Evolutionary conservation across 2,329 filamentous ascomycete genomes (phyloP).

Genomic region (Emmonsiellopsis sp.): DNA sequence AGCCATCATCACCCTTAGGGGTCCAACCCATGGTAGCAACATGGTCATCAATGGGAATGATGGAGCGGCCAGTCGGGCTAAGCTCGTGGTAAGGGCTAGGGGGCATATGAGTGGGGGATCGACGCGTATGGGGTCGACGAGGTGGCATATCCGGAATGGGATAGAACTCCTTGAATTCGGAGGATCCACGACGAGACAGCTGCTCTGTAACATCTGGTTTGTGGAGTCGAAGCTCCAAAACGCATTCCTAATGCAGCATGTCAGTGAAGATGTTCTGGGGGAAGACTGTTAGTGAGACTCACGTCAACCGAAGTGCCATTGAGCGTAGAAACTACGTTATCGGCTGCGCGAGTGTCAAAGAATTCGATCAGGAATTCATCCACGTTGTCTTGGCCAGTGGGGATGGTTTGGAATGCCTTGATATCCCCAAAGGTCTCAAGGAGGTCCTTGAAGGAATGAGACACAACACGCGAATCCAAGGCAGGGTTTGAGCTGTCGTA

Average conservation of each 20-base stretch:
- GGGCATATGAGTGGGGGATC: slow-evolving; percentile 7
- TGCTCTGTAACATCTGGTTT: slow-evolving; percentile 21
- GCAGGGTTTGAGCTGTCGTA: slow-evolving; percentile 22
- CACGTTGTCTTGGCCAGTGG: slow-evolving; percentile 20
- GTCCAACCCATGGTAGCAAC: slow-evolving; percentile 24
- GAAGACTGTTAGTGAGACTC: slow-evolving; percentile 8
- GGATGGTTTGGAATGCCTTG: slow-evolving; percentile 24
- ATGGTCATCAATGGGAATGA: slow-evolving; percentile 27
- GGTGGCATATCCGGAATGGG: slow-evolving; percentile 12
- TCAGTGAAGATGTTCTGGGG: neutral
- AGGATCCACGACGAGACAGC: slow-evolving; percentile 9
- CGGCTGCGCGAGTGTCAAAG: slow-evolving; percentile 28
- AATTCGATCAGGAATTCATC: slow-evolving; percentile 33
- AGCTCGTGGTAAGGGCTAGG: slow-evolving; percentile 22
- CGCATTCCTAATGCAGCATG: slow-evolving; percentile 17
- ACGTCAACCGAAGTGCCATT: slow-evolving; percentile 29
- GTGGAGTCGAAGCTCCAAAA: slow-evolving; percentile 22
- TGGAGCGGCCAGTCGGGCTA: slow-evolving; percentile 33
- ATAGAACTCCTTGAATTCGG: slow-evolving; percentile 11
- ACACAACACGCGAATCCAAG: slow-evolving; percentile 28
- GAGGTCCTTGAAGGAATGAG: slow-evolving; percentile 38
- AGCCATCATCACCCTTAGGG: slow-evolving; percentile 20
- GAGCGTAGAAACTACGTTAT: slow-evolving; percentile 26
- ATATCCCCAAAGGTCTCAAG: slow-evolving; percentile 30
- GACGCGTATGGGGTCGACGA: slow-evolving; percentile 12